Conservation (phyloP, 768 basidiomycete species). For the Phanerochaete carnosa region DNA sequence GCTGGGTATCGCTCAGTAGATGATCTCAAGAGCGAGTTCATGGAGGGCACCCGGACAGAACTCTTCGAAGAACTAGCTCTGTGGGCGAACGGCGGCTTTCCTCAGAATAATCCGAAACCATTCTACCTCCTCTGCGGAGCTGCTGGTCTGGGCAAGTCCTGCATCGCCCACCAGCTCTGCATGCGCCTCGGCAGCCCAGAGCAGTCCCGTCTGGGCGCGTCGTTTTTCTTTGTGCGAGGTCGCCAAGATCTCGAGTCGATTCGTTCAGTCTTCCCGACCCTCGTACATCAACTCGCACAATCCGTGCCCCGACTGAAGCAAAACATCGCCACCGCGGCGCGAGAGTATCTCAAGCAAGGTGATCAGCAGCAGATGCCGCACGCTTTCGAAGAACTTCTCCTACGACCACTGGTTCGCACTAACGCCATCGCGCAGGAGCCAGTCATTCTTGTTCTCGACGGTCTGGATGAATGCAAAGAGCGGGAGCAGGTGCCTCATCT, state of each 20-base stretch:
- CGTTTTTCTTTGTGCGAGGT: constrained; percentile 2
- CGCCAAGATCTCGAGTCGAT: not conserved
- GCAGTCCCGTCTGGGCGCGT: not conserved
- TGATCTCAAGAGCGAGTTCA: not conserved
- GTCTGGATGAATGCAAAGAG: not conserved
- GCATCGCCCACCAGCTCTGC: not conserved
- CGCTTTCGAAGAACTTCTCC: not conserved
- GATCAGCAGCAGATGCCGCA: not conserved
- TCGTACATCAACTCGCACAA: not conserved
- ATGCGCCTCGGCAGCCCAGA: not conserved
- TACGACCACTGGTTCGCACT: not conserved
- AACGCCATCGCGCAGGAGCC: not conserved
- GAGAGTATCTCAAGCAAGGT: not conserved
- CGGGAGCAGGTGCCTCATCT: not conserved
- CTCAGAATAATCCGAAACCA: not conserved
- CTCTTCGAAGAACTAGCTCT: not conserved
- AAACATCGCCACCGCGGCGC: not conserved
- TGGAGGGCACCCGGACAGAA: not conserved
- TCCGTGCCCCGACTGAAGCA: not conserved
- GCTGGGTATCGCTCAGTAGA: constrained; percentile 1
- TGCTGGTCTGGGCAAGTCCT: constrained; percentile 5
- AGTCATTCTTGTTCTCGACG: not conserved
- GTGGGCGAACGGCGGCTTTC: not conserved
- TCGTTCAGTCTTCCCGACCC: not conserved
- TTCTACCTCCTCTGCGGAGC: constrained; percentile 1